Conservation (phyloP, 192 early-diverging fungal species). For the Dissophora ornata region DNA sequence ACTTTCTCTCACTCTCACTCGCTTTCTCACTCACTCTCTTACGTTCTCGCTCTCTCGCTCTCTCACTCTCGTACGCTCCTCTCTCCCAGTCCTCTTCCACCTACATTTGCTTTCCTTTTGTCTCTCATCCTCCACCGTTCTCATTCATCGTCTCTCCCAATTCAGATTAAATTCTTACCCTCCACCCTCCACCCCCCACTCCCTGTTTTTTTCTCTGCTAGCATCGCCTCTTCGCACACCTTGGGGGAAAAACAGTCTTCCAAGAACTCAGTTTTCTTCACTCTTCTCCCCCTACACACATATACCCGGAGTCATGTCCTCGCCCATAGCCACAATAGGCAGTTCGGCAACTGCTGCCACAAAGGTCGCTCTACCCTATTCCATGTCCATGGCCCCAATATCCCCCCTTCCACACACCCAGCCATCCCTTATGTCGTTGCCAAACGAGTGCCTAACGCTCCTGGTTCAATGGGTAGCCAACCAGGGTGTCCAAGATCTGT, state of each 20-base stretch:
- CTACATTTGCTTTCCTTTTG: not conserved
- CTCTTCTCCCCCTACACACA: not conserved
- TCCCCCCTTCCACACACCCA: not conserved
- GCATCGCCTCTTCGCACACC: no score
- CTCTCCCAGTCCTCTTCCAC: not conserved
- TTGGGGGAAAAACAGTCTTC: no score
- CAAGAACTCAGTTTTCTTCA: not conserved
- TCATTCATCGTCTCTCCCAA: not conserved
- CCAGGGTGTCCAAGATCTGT: constrained; percentile 24
- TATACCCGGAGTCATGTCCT: no score
- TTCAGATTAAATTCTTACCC: not conserved
- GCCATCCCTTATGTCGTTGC: constrained; percentile 30
- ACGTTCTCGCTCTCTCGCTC: not conserved
- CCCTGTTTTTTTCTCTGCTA: no score
- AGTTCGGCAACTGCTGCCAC: no score
- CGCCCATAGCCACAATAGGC: no score
- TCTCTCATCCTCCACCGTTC: not conserved
- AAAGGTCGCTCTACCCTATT: no score
- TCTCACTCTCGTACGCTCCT: not conserved
- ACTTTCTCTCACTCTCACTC: no score
- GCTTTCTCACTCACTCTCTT: no score
- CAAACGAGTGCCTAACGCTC: constrained; percentile 22
- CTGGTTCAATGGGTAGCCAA: constrained; percentile 34
- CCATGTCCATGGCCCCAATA: no score
- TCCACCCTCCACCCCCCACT: no score